A percentile compares a stretch with the other conserved stretches of the same genome.
Conservation (phyloP, 1,284 basidiomycete genomes). For the Porogramme epimiltina region DNA sequence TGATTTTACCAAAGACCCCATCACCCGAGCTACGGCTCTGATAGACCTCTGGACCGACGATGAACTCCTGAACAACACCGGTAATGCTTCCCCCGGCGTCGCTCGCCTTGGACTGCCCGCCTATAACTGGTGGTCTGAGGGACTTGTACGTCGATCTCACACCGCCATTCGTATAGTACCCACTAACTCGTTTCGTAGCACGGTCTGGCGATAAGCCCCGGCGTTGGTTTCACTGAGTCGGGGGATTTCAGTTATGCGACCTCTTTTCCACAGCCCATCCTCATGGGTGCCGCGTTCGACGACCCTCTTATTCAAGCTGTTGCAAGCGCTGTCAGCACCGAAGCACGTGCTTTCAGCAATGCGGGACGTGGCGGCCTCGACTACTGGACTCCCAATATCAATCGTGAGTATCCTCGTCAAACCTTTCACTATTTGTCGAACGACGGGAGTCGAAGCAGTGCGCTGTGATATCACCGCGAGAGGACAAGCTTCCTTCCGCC, state of each 20-base stretch:
- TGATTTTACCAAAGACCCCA: constrained; percentile 44
- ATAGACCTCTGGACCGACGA: constrained; percentile 48
- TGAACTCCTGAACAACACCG: constrained; percentile 53
- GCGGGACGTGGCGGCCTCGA: constrained; percentile 50
- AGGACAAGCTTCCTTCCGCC: too few species aligned
- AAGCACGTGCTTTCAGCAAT: constrained; percentile 60
- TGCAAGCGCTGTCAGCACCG: constrained; percentile 52
- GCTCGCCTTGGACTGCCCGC: constrained; percentile 50
- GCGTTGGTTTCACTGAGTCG: constrained; percentile 47
- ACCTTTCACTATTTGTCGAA: background rate
- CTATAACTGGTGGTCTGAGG: constrained; percentile 60
- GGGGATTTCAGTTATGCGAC: constrained; percentile 58
- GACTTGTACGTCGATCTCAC: constrained; percentile 36
- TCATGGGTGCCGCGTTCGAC: constrained; percentile 43
- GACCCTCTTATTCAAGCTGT: constrained; percentile 50
- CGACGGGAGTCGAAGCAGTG: too few species aligned
- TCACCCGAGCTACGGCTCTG: constrained; percentile 49
- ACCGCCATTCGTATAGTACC: background rate
- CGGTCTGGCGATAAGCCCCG: constrained; percentile 53
- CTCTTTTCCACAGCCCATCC: constrained; percentile 50
- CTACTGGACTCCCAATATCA: constrained; percentile 62
- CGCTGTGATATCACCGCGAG: too few species aligned
- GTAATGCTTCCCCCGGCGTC: constrained; percentile 50
- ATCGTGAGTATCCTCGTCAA: constrained; percentile 29
- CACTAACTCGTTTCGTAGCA: constrained; percentile 33